phyloP scores from a whole-genome alignment of 148 eudicot species.

The Cornus suecica region DNA sequence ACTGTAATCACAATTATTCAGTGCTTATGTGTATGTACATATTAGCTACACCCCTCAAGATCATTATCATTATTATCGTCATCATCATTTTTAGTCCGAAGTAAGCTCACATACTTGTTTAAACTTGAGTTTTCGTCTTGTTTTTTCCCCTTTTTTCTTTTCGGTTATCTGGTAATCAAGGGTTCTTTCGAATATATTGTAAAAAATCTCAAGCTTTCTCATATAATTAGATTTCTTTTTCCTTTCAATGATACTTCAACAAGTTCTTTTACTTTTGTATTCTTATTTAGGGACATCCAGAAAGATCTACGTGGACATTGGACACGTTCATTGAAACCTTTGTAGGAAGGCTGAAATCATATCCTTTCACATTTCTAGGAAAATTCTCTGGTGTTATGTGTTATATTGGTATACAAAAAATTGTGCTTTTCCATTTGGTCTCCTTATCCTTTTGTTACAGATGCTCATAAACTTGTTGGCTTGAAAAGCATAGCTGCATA shows the following conservation, averaged over 20 bases:
- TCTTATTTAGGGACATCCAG: background rate
- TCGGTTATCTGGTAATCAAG: background rate
- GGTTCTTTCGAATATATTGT: no score
- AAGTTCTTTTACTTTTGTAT: background rate
- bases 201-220: background rate
- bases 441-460: slow-evolving; percentile 59
- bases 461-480: slow-evolving; percentile 60
- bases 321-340: background rate
- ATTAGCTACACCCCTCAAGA: no score
- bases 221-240: no score
- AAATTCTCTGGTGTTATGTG: background rate
- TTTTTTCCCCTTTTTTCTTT: no score
- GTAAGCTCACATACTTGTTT: background rate
- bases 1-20: background rate
- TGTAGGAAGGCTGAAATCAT: background rate
- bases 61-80: no score
- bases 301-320: background rate
- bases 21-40: background rate
- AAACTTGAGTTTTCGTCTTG: background rate
- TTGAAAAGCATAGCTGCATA: slow-evolving; percentile 96
- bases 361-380: background rate
- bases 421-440: slow-evolving; percentile 9
- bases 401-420: background rate
- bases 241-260: background rate
- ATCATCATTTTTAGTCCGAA: background rate